Conservation (phyloP, 164 flowering plant species). For the Macadamia tetraphylla region DNA sequence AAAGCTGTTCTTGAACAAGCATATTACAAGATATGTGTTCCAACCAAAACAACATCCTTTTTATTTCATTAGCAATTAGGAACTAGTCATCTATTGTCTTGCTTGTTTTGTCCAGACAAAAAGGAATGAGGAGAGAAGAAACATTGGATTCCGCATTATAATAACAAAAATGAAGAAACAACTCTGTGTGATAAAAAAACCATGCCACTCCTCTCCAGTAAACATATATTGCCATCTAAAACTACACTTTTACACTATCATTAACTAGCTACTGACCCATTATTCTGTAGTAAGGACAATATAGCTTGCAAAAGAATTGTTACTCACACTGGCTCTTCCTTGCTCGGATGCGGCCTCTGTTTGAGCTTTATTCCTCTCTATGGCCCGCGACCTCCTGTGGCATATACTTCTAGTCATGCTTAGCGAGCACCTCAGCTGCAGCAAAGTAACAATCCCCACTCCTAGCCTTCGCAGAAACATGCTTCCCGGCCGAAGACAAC, state of each 20-base stretch:
- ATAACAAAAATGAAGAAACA: slow-evolving; percentile 4
- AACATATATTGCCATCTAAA: not conserved
- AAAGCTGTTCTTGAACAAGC: too few relatives aligned
- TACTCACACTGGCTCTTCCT: slow-evolving; percentile 2
- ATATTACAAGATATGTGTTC: not conserved
- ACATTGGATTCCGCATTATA: not conserved
- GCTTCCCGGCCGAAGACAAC: slow-evolving; percentile 18
- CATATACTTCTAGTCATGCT: slow-evolving; percentile 98
- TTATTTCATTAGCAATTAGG: not conserved
- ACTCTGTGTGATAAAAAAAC: not conserved
- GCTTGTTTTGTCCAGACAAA: not conserved
- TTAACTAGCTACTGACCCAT: not conserved
- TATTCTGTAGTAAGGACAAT: not conserved
- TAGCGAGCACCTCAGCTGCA: slow-evolving; percentile 80
- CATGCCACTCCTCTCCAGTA: not conserved
- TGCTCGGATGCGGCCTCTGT: slow-evolving; percentile 20
- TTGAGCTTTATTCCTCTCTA: slow-evolving; percentile 75
- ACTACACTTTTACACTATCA: not conserved
- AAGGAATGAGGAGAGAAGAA: slow-evolving; percentile 2
- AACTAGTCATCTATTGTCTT: not conserved
- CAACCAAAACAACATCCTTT: slow-evolving; percentile 1
- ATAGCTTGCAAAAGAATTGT: not conserved
- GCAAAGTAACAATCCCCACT: slow-evolving; percentile 54
- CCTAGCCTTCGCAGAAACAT: slow-evolving; percentile 58
- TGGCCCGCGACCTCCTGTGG: slow-evolving; percentile 76